phyloP scores from a whole-genome alignment of 176 grass and related monocot species.

The Oryza punctata region DNA sequence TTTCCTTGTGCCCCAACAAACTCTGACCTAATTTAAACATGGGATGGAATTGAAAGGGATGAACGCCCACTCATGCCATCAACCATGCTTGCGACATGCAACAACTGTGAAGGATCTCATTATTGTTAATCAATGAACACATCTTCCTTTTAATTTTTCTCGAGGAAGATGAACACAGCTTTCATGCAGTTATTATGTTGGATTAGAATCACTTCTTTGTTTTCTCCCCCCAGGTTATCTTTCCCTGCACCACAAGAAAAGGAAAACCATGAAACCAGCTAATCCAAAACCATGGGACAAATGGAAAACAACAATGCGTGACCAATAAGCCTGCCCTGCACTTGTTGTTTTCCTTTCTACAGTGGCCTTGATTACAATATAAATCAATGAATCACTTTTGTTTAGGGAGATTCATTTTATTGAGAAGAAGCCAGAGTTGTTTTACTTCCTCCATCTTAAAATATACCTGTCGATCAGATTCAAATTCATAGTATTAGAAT shows the following conservation, averaged over 20 bases:
- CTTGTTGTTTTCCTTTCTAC: not conserved
- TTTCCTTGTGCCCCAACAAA: not conserved
- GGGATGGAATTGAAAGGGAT: not conserved
- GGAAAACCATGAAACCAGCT: not conserved
- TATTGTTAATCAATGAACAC: not conserved
- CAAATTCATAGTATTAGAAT: too few species aligned
- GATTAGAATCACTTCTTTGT: not conserved
- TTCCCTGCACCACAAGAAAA: not conserved
- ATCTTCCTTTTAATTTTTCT: not conserved
- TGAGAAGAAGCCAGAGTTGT: not conserved
- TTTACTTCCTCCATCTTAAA: too few species aligned
- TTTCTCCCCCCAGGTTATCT: not conserved
- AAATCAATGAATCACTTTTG: not conserved
- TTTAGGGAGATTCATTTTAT: not conserved
- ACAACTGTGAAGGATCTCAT: not conserved
- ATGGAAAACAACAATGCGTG: not conserved
- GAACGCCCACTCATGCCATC: not conserved
- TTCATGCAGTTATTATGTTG: not conserved
- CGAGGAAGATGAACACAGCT: not conserved
- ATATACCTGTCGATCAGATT: too few species aligned
- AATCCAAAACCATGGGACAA: not conserved
- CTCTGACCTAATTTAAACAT: not conserved
- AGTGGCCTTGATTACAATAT: not conserved
- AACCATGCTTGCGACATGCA: constrained; percentile 1
- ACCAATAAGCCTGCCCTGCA: not conserved